Evolutionary conservation across 2,329 filamentous ascomycete genomes (phyloP).

Genomic region (Trichoderma sp.): DNA sequence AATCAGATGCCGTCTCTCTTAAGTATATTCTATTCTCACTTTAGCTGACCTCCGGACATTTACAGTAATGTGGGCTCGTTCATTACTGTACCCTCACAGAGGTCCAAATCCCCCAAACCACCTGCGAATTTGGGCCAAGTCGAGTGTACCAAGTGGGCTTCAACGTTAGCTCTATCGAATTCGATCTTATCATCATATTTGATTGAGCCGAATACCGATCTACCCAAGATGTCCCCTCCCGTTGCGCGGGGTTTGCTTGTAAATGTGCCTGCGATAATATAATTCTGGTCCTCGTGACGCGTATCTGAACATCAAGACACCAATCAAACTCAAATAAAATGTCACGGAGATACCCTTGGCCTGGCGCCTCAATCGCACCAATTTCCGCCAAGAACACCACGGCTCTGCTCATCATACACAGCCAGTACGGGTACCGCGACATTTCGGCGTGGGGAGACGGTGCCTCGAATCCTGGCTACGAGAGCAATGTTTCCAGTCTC

Average conservation of each 20-base stretch:
- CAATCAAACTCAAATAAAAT: not conserved
- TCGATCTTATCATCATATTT: not conserved
- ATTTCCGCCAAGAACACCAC: slow-evolving; percentile 5
- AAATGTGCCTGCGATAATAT: not conserved
- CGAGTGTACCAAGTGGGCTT: not conserved
- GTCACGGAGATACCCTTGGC: not conserved
- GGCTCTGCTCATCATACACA: slow-evolving; percentile 23
- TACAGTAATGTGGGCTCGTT: no score
- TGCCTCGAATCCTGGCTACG: slow-evolving; percentile 8
- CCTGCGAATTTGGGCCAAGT: not conserved
- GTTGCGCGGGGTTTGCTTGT: not conserved
- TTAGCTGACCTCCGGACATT: not conserved
- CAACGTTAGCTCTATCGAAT: not conserved
- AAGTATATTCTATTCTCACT: not conserved
- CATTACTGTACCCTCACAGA: not conserved
- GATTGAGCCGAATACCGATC: not conserved
- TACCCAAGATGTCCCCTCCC: not conserved
- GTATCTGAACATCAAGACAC: not conserved
- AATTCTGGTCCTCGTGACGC: not conserved
- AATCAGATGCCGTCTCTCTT: no score
- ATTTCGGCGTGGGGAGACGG: not conserved
- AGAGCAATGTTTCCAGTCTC: slow-evolving; percentile 13
- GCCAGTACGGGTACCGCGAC: slow-evolving; percentile 20
- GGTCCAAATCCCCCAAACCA: not conserved
- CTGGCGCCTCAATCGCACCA: not conserved